Base-by-base conservation (phyloP, 352 stramenopile genomes). In the Plasmopara viticola region DNA sequence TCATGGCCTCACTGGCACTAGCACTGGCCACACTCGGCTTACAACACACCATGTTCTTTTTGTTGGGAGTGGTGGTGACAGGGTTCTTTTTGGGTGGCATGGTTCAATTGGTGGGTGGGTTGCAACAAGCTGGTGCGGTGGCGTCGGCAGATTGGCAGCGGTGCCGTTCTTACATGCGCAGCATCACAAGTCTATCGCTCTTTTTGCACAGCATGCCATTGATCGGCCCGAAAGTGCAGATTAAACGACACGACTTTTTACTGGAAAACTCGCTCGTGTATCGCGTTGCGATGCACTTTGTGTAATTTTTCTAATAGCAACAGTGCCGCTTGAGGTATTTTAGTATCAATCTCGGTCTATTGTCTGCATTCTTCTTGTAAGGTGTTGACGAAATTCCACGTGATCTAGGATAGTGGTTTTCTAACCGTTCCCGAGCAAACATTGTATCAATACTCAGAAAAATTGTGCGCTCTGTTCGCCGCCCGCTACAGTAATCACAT, bases 171-270 rank as follows among this genome's bases (percentile, higher is more conserved):
- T 94, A 80, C 30, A 44, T 91, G 34, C 83, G 79, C 52, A 89
- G 70, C 51, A 86, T 90, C 48, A 87, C 80, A 18, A 90, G 80
- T 46, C 62, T 94, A 14, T 91, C 83, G 45, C 68, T 91, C 15
- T 89, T 93, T 44, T 58, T 93, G 35, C 75, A 78, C 31, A 74
- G 66, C 14, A 60, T 93, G 25, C 80, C 83, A 1, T 62, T 90
- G n/a, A 53, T 83, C 31, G 83, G 80, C 8, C 62, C 78, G 1
- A 78, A 62, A 4, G 58, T 90, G 12, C 49, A 68, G 45, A 77
- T 91, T 53, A 94, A 91, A 51, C 76, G 80, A 33, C 83, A 91
- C 64, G 63, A 89, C 40, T 86, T 78, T 51, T 52, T 92, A 25
- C 56, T 90, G 10, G 47, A 86, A 48, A 67, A 90, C 56, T 90